A percentile compares a stretch with the other conserved stretches of the same genome.
Evolutionary conservation across 345 rosid species (phyloP).

Genomic region (Carallia brachiata): DNA sequence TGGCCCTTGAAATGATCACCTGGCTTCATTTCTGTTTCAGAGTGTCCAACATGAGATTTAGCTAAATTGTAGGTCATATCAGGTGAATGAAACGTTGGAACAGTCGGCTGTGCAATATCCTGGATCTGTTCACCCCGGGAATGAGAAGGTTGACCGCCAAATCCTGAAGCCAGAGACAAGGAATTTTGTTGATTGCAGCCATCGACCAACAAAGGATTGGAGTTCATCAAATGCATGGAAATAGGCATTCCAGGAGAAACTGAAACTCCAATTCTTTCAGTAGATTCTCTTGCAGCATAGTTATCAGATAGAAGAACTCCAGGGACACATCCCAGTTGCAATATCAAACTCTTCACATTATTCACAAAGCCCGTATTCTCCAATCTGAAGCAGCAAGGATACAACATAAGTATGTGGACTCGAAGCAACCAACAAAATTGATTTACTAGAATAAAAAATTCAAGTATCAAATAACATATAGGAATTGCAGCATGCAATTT

Average conservation of each 20-base stretch:
- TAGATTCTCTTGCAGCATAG: conserved; percentile 38
- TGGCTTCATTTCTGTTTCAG: conserved; percentile 13
- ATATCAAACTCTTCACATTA: conserved; percentile 63
- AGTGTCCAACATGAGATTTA: conserved; percentile 7
- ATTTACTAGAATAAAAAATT: conserved; percentile 8
- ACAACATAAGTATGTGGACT: conserved; percentile 6
- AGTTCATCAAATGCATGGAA: conserved; percentile 25
- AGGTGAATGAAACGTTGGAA: conserved; percentile 23
- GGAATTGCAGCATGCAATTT: not conserved
- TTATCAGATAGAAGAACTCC: conserved; percentile 65
- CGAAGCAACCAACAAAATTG: not conserved
- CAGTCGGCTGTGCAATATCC: conserved; percentile 22
- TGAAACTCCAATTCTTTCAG: conserved; percentile 43
- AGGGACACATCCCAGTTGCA: conserved; percentile 74
- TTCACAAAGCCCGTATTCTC: conserved; percentile 81
- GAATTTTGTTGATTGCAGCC: conserved; percentile 44
- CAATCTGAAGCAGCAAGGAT: conserved; percentile 56
- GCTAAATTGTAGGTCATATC: conserved; percentile 12
- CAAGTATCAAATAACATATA: not conserved
- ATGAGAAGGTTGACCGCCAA: conserved; percentile 22
- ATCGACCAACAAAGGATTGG: conserved; percentile 31
- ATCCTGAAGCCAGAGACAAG: conserved; percentile 33
- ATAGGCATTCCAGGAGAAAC: conserved; percentile 41
- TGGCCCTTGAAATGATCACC: conserved; percentile 20
- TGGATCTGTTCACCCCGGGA: conserved; percentile 21